phyloP scores from a whole-genome alignment of 345 rosid genomes.

The Luvunga scandens region DNA sequence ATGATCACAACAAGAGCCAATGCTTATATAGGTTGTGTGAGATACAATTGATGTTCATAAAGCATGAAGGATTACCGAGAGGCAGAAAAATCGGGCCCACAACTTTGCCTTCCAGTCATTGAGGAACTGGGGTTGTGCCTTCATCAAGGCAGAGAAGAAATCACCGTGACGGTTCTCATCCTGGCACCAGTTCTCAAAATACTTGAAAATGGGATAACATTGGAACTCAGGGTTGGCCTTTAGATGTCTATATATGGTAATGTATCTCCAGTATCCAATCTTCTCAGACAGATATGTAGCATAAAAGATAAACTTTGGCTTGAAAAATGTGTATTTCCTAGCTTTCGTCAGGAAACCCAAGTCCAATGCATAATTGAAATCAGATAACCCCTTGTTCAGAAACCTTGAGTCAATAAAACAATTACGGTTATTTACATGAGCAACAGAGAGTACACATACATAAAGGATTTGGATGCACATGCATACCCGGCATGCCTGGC shows the following conservation, averaged over 20 bases:
- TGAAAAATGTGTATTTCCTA: slow-evolving; percentile 98
- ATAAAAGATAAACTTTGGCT: slow-evolving; percentile 97
- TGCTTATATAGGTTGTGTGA: not conserved
- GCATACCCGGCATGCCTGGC: slow-evolving; percentile 98
- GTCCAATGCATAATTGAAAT: slow-evolving; percentile 94
- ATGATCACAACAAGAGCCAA: not conserved
- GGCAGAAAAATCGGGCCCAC: slow-evolving; percentile 98
- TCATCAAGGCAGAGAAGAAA: slow-evolving; percentile 93
- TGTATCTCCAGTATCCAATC: slow-evolving; percentile 97
- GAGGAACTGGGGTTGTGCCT: slow-evolving; percentile 98
- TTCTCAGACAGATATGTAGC: slow-evolving; percentile 94
- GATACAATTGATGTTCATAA: not conserved
- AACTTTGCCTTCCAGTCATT: slow-evolving; percentile 98
- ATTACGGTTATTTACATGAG: not conserved
- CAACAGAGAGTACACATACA: not conserved
- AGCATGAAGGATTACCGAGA: slow-evolving; percentile 56
- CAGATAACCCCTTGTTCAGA: slow-evolving; percentile 97
- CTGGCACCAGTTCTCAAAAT: slow-evolving; percentile 99
- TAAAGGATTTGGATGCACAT: not conserved
- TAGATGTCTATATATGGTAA: slow-evolving; percentile 90
- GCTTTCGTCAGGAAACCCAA: slow-evolving; percentile 98
- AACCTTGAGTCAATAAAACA: slow-evolving; percentile 46
- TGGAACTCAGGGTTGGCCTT: slow-evolving; percentile 86
- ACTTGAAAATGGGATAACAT: slow-evolving; percentile 94
- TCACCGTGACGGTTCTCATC: slow-evolving; percentile 98